phyloP scores from a whole-genome alignment of 2,329 filamentous ascomycete genomes.

The Acephala macrosclerotiorum region DNA sequence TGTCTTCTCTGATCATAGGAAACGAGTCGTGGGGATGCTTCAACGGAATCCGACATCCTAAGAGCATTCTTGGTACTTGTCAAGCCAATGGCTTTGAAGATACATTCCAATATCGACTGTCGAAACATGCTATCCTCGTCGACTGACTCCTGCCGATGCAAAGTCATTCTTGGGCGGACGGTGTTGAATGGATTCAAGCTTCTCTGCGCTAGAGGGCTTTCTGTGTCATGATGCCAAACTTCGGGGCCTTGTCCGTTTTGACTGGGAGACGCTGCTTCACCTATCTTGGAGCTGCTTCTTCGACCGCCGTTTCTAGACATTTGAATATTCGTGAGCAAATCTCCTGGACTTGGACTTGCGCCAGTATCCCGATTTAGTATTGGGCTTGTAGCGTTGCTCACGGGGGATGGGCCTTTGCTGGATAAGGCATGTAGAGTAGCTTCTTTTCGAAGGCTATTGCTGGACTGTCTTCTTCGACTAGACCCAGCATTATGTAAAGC shows the following conservation, averaged over 20 bases:
- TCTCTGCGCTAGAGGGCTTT: slow-evolving; percentile 51
- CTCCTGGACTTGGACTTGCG: slow-evolving; percentile 70
- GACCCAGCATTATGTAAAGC: slow-evolving; percentile 84
- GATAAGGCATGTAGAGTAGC: slow-evolving; percentile 70
- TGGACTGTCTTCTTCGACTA: slow-evolving; percentile 74
- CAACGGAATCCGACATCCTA: slow-evolving; percentile 75
- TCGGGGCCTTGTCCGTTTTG: slow-evolving; percentile 42
- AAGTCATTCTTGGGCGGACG: slow-evolving; percentile 53
- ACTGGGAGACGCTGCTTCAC: slow-evolving; percentile 19
- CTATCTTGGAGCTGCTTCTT: slow-evolving; percentile 36
- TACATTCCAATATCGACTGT: slow-evolving; percentile 90
- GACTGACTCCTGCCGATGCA: slow-evolving; percentile 79
- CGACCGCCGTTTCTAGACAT: slow-evolving; percentile 67
- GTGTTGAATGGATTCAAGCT: slow-evolving; percentile 65
- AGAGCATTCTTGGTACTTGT: slow-evolving; percentile 71
- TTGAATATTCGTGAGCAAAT: slow-evolving; percentile 81
- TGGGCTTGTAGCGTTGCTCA: slow-evolving; percentile 39
- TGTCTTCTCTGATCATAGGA: slow-evolving; percentile 84
- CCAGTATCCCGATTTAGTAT: slow-evolving; percentile 38
- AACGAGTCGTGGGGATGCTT: slow-evolving; percentile 83
- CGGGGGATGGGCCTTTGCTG: slow-evolving; percentile 29
- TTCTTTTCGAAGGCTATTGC: slow-evolving; percentile 79
- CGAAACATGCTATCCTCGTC: slow-evolving; percentile 92
- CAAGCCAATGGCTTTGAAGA: slow-evolving; percentile 92
- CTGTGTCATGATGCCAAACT: slow-evolving; percentile 42